Conservation (phyloP, 2,329 filamentous ascomycete genomes). For the Neonectria magnoliae region DNA sequence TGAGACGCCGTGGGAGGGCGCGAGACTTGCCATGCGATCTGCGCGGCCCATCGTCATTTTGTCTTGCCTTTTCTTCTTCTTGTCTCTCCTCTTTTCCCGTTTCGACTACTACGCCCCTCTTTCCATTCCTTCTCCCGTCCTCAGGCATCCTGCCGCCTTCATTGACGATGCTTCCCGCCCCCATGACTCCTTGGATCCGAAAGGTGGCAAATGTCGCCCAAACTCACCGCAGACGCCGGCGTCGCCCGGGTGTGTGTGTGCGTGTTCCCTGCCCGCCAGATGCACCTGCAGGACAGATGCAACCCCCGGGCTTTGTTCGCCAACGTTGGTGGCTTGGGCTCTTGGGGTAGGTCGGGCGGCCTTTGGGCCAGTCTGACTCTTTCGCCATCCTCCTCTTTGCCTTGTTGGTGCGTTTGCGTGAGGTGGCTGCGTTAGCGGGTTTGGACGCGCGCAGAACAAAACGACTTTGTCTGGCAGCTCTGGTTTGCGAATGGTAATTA, state of each 20-base stretch:
- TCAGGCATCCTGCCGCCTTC: neutral
- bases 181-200: neutral
- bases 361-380: neutral
- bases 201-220: neutral
- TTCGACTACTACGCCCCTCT: neutral
- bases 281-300: neutral
- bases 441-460: no score
- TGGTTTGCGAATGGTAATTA: neutral
- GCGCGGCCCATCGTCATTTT: neutral
- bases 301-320: neutral
- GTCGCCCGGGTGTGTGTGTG: neutral
- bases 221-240: neutral
- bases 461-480: neutral
- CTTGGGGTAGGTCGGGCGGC: constrained; percentile 6
- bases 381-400: neutral
- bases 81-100: neutral
- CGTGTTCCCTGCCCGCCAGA: neutral
- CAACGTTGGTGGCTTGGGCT: constrained; percentile 14
- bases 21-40: constrained; percentile 10
- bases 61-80: neutral
- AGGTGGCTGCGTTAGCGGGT: no score
- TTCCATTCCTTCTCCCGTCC: neutral
- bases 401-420: neutral
- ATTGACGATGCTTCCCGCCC: neutral
- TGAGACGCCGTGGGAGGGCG: neutral